Evolutionary conservation across 768 basidiomycete species (phyloP).

Genomic region (Rickenella mellea): DNA sequence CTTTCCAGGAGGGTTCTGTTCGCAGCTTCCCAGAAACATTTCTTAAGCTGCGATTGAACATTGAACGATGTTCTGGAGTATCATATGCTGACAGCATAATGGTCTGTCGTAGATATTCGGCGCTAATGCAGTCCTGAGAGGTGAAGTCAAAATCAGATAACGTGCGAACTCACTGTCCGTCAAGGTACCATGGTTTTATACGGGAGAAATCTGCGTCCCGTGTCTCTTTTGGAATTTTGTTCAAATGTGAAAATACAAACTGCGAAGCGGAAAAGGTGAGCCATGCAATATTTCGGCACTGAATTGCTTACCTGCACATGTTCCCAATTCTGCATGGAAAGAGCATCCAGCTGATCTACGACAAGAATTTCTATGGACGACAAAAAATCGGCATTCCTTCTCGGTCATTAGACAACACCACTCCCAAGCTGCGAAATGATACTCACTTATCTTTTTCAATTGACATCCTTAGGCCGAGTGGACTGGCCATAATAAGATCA

Average conservation of each 20-base stretch:
- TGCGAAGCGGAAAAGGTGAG: constrained; percentile 19
- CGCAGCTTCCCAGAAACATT: constrained; percentile 83
- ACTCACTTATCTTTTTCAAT: constrained; percentile 91
- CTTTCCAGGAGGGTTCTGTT: constrained; percentile 56
- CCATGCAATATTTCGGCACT: background rate
- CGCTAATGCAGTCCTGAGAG: constrained; percentile 33
- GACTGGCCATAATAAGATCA: constrained; percentile 90
- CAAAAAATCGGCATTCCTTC: constrained; percentile 82
- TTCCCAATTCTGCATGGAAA: constrained; percentile 99
- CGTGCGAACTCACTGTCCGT: constrained; percentile 66
- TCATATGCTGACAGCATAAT: constrained; percentile 83
- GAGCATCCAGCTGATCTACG: constrained; percentile 87
- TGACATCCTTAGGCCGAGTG: constrained; percentile 79
- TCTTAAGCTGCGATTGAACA: constrained; percentile 66
- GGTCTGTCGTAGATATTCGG: constrained; percentile 81
- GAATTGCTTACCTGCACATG: constrained; percentile 68
- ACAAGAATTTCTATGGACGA: constrained; percentile 87
- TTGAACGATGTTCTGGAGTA: constrained; percentile 74
- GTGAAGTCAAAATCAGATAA: constrained; percentile 1
- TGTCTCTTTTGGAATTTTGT: constrained; percentile 86
- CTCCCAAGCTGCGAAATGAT: background rate
- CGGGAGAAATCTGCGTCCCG: constrained; percentile 94
- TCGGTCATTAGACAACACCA: background rate
- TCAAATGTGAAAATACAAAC: constrained; percentile 82
- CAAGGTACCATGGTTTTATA: constrained; percentile 96